Base-by-base conservation (phyloP, 495 filamentous ascomycete genomes). In the Diplogelasinospora grovesii region DNA sequence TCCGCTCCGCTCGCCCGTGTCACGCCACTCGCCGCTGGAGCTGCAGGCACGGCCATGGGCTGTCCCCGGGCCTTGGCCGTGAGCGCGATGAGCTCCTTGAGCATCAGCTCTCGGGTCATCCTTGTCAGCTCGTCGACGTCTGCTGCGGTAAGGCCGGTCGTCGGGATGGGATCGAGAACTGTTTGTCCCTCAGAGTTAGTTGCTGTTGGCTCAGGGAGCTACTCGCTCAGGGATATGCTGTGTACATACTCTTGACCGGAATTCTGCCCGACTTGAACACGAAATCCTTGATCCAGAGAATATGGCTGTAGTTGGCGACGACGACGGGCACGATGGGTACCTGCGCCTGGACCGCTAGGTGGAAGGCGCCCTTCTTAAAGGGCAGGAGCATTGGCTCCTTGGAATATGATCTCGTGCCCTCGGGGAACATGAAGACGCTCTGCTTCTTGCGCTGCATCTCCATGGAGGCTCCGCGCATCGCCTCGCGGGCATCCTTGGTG, bases 281-380 rank as follows among this genome's bases (percentile, higher is more conserved):
- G 48, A 75, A 47, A 29, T 68, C 67, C 61, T 81, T 77, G 47
- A 85, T 63, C 48, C 82, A 84, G 48, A 96, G 61, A 18, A 99
- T 58, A 52, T 95, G 78, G 21, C 77, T 79, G 59, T 98, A 98
- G 66, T 94, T 96, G 53, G 79, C 84, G 7, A 78, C 75, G 15
- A 97, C 85, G 15, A 95, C 69, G 0, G 90, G 90, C 25, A 99
- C 82, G 54, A 97, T 85, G 14, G 87, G 88, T 20, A 95, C 90
- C 54, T 86, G 82, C 1, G 90, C 93, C 68, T 96, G 84, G 5
- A 99, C 78, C 15, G 92, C 92, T 8, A 98, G 69, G 60, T 97
- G 92, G 65, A 97, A 99, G 25, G 92, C 92, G 43, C 92, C 92
- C 69, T 97, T 97, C 69, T 99, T 98, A 69, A 97, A 99, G 5